Percentiles rank a stretch among this genome's conserved stretches.
Conservation (phyloP, 345 rosid genomes). For the Triadica sebifera region DNA sequence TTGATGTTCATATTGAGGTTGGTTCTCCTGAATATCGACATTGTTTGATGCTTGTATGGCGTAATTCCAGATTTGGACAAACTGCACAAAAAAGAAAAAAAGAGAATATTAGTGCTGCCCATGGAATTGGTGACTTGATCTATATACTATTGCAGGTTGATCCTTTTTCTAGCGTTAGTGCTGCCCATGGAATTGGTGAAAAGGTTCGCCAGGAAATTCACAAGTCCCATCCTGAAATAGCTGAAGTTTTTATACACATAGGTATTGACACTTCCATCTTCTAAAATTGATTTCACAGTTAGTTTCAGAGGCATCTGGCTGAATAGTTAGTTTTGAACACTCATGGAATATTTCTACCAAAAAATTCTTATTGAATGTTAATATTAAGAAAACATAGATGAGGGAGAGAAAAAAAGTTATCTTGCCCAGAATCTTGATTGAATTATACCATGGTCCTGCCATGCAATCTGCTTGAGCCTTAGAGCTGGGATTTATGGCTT, state of each 20-base stretch:
- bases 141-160: slow-evolving; percentile 57
- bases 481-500: background rate
- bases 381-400: background rate
- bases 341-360: background rate
- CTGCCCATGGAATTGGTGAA: slow-evolving; percentile 88
- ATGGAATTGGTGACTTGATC: slow-evolving; percentile 7
- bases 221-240: slow-evolving; percentile 60
- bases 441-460: background rate
- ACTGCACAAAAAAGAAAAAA: background rate
- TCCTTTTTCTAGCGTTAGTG: slow-evolving; percentile 85
- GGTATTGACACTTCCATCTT: slow-evolving; percentile 40
- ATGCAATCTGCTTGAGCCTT: background rate
- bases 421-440: too few relatives aligned
- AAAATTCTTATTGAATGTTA: background rate
- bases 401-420: background rate
- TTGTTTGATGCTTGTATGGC: background rate
- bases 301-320: background rate
- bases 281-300: background rate
- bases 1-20: slow-evolving; percentile 95
- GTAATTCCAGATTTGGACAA: background rate
- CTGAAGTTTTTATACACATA: slow-evolving; percentile 94
- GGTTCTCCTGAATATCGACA: slow-evolving; percentile 22
- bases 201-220: slow-evolving; percentile 67
- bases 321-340: background rate
- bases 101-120: background rate